Evolutionary conservation across 768 basidiomycete genomes (phyloP).

Genomic region (Collybia mongolica): DNA sequence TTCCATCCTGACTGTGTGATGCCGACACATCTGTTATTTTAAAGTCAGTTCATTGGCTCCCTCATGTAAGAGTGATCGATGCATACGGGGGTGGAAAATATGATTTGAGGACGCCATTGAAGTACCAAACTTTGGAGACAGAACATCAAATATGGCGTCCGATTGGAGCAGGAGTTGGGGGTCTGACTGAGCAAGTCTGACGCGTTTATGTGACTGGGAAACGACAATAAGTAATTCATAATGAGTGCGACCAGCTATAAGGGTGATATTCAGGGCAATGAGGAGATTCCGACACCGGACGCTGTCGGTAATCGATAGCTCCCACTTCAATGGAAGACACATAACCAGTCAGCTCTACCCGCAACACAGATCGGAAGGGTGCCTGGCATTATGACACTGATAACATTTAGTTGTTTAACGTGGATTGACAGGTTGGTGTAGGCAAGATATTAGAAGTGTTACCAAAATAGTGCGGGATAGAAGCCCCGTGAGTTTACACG

Average conservation of each 20-base stretch:
- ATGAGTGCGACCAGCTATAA: conserved; percentile 1
- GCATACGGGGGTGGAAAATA: too few species aligned
- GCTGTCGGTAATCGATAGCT: too few species aligned
- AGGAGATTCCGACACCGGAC: neutral
- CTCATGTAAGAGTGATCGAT: too few species aligned
- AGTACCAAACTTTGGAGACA: conserved; percentile 6
- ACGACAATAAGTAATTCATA: conserved; percentile 7
- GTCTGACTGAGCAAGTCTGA: conserved; percentile 8
- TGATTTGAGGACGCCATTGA: neutral
- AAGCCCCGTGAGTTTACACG: conserved; percentile 4
- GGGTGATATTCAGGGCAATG: conserved; percentile 22
- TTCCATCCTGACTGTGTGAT: too few species aligned
- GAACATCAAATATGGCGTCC: conserved; percentile 4
- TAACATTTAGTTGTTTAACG: conserved; percentile 7
- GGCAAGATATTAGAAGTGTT: conserved; percentile 13
- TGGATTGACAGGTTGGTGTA: conserved; percentile 18
- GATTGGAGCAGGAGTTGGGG: conserved; percentile 11
- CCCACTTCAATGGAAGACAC: too few species aligned
- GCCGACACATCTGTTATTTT: too few species aligned
- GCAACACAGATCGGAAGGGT: neutral
- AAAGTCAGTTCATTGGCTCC: too few species aligned
- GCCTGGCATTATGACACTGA: neutral
- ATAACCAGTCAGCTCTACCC: too few species aligned
- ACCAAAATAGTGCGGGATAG: neutral
- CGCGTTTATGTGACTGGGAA: conserved; percentile 17